Evolutionary conservation across 768 basidiomycete species (phyloP).

Genomic region (Termitomyces eurrhizus): DNA sequence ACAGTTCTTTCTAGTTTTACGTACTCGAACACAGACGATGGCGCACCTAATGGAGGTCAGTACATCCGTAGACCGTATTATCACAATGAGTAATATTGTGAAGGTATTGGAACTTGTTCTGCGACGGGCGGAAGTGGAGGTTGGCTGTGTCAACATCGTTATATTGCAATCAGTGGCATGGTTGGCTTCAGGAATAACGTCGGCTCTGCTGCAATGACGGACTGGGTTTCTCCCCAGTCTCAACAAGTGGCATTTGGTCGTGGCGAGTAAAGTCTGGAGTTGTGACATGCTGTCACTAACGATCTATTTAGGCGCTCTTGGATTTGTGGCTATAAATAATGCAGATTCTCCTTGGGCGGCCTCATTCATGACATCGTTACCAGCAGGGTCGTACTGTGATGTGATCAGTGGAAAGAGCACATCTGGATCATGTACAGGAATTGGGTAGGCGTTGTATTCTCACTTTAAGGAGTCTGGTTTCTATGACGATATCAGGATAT

Average conservation of each 20-base stretch:
- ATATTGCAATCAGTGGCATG: slow-evolving; percentile 55
- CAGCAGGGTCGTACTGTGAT: slow-evolving; percentile 61
- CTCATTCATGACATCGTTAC: slow-evolving; percentile 54
- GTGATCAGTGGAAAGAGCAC: slow-evolving; percentile 47
- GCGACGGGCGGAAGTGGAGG: slow-evolving; percentile 47
- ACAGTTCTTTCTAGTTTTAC: slow-evolving; percentile 59
- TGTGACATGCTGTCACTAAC: background rate
- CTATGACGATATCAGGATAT: slow-evolving; percentile 31
- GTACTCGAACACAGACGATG: slow-evolving; percentile 47
- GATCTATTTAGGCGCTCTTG: slow-evolving; percentile 37
- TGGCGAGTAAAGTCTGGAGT: slow-evolving; percentile 30
- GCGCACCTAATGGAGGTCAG: slow-evolving; percentile 56
- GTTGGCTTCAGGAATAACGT: slow-evolving; percentile 61
- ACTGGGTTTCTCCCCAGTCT: slow-evolving; percentile 56
- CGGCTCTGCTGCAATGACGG: slow-evolving; percentile 42
- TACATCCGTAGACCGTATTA: background rate
- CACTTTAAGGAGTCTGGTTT: background rate
- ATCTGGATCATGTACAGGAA: slow-evolving; percentile 44
- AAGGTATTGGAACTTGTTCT: slow-evolving; percentile 1
- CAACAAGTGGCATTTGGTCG: slow-evolving; percentile 67
- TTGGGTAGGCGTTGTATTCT: slow-evolving; percentile 32
- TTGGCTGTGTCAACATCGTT: slow-evolving; percentile 68
- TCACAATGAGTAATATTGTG: background rate
- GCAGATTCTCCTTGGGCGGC: slow-evolving; percentile 50
- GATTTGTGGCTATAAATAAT: slow-evolving; percentile 70